Evolutionary conservation across 371 early-diverging fungal genomes (phyloP).

Genomic region (Rhizopus delemar): DNA sequence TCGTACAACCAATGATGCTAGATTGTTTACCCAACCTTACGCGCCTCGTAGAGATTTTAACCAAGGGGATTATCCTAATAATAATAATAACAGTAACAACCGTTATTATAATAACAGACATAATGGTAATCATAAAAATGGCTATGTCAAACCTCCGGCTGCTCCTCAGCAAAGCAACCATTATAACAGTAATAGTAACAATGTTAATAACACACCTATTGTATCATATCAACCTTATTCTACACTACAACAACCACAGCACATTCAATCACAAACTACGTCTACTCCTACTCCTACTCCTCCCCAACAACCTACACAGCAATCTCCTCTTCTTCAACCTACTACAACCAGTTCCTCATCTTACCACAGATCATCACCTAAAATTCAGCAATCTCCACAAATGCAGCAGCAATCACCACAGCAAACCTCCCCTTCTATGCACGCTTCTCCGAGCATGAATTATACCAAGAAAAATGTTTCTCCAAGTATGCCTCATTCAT

Average conservation of each 20-base stretch:
- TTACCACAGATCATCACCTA: slow-evolving; percentile 9
- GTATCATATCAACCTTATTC: slow-evolving; percentile 7
- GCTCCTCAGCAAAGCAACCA: background rate
- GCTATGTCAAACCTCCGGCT: slow-evolving; percentile 1
- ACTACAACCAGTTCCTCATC: background rate
- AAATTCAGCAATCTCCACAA: slow-evolving; percentile 18
- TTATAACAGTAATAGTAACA: slow-evolving; percentile 13
- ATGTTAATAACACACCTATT: background rate
- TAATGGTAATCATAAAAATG: slow-evolving; percentile 8
- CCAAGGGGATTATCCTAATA: slow-evolving; percentile 16
- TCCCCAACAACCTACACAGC: slow-evolving; percentile 12
- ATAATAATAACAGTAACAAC: slow-evolving; percentile 12
- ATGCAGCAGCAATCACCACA: slow-evolving; percentile 19
- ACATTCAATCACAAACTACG: slow-evolving; percentile 7
- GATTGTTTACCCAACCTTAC: slow-evolving; percentile 35
- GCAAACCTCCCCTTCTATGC: slow-evolving; percentile 22
- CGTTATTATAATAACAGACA: slow-evolving; percentile 16
- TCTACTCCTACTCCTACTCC: background rate
- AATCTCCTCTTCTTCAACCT: slow-evolving; percentile 23
- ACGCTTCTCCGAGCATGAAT: slow-evolving; percentile 35
- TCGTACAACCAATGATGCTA: slow-evolving; percentile 29
- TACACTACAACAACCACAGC: slow-evolving; percentile 7
- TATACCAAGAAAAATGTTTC: slow-evolving; percentile 14
- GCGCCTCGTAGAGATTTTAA: slow-evolving; percentile 29
- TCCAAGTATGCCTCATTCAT: slow-evolving; percentile 27